Evolutionary conservation across 306 rosid genomes (phyloP).

Genomic region (Neltuma alba): DNA sequence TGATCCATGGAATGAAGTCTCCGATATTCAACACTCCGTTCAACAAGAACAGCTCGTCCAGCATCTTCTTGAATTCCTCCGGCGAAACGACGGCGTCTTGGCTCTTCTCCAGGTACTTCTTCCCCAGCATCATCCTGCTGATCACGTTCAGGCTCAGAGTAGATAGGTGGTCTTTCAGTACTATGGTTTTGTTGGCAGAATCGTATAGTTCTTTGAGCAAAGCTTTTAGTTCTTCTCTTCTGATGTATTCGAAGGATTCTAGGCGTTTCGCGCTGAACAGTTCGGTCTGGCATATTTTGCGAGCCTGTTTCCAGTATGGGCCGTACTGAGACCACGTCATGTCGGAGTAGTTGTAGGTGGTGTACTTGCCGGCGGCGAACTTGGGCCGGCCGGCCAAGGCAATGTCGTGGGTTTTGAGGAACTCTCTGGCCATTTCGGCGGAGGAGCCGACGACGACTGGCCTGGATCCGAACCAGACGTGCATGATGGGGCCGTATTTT

Average conservation of each 20-base stretch:
- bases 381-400: slow-evolving; percentile 60
- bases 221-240: slow-evolving; percentile 54
- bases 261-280: slow-evolving; percentile 66
- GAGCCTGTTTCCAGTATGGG: slow-evolving; percentile 85
- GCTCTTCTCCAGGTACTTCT: slow-evolving; percentile 56
- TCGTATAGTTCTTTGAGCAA: slow-evolving; percentile 37
- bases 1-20: slow-evolving; percentile 79
- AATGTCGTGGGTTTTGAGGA: slow-evolving; percentile 77
- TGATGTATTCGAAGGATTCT: slow-evolving; percentile 67
- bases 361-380: slow-evolving; percentile 70
- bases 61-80: slow-evolving; percentile 73
- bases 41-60: slow-evolving; percentile 78
- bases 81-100: slow-evolving; percentile 55
- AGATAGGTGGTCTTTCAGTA: slow-evolving; percentile 56
- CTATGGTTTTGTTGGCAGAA: slow-evolving; percentile 21
- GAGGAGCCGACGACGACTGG: slow-evolving; percentile 70
- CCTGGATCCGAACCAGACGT: slow-evolving; percentile 60
- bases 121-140: slow-evolving; percentile 87
- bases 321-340: slow-evolving; percentile 88
- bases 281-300: slow-evolving; percentile 67
- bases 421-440: slow-evolving; percentile 53
- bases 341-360: slow-evolving; percentile 75
- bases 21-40: slow-evolving; percentile 82
- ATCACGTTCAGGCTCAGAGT: slow-evolving; percentile 73
- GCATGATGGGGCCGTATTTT: slow-evolving; percentile 77